These are phyloP conservation scores for Phytophthora vignae DNA, from an alignment of 352 stramenopile species.

Conservation along the genomic window DNA sequence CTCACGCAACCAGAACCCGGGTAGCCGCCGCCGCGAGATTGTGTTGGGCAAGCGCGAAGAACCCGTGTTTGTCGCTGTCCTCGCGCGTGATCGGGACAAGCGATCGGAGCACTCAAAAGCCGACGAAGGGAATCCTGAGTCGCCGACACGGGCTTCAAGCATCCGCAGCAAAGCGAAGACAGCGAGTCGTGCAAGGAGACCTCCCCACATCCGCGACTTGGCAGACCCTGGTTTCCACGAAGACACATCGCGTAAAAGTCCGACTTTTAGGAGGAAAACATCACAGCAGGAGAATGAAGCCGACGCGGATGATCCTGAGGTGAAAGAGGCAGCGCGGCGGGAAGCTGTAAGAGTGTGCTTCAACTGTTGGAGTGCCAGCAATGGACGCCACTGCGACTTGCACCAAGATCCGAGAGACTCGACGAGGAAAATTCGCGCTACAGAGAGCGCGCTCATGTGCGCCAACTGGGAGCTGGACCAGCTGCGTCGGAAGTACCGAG, in stretches of 20 bases:
- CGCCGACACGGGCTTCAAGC: slow-evolving; percentile 11
- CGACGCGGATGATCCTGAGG: slow-evolving; percentile 13
- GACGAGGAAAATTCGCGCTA: slow-evolving; percentile 54
- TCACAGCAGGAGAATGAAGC: slow-evolving; percentile 21
- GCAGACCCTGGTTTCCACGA: slow-evolving; percentile 76
- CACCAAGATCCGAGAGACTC: slow-evolving; percentile 56
- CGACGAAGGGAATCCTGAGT: slow-evolving; percentile 1
- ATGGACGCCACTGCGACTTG: slow-evolving; percentile 78
- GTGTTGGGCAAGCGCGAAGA: slow-evolving; percentile 70
- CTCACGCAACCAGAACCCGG: slow-evolving; percentile 22
- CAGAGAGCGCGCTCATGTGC: slow-evolving; percentile 91
- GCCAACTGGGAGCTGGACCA: slow-evolving; percentile 93
- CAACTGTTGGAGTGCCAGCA: slow-evolving; percentile 94
- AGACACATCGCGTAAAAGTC: slow-evolving; percentile 24
- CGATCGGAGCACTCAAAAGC: slow-evolving; percentile 9
- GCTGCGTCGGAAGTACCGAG: slow-evolving; percentile 83
- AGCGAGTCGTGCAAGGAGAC: slow-evolving; percentile 28
- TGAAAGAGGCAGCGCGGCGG: slow-evolving; percentile 21
- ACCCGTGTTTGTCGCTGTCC: slow-evolving; percentile 67
- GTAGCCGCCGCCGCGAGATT: slow-evolving; percentile 51
- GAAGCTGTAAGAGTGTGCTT: slow-evolving; percentile 77
- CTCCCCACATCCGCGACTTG: slow-evolving; percentile 79
- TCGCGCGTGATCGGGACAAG: slow-evolving; percentile 44
- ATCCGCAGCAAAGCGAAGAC: slow-evolving; percentile 29
- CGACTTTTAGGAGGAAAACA: slow-evolving; percentile 5